Evolutionary conservation across 306 rosid species (phyloP).

Genomic region (Fagus crenata): DNA sequence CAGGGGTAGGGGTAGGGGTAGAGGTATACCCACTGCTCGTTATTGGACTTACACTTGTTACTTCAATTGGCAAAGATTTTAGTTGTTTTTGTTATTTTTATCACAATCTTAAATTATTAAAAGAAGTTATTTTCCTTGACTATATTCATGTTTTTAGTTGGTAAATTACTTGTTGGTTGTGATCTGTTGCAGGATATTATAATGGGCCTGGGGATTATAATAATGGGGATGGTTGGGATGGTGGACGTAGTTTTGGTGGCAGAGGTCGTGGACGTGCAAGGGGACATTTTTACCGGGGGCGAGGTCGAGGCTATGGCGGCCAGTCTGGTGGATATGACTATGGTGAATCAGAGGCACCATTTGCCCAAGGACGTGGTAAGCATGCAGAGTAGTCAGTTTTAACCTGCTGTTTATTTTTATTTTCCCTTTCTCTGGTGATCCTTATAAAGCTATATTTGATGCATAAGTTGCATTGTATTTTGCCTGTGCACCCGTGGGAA

Average conservation of each 20-base stretch:
- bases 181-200: conserved; percentile 48
- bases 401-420: not conserved
- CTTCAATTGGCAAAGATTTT: too few relatives aligned
- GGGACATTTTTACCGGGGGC: conserved; percentile 57
- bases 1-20: conserved; percentile 42
- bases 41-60: too few relatives aligned
- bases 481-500: too few relatives aligned
- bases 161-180: conserved; percentile 9
- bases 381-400: conserved; percentile 9
- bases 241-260: conserved; percentile 70
- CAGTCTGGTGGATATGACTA: conserved; percentile 58
- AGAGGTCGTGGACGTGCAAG: conserved; percentile 72
- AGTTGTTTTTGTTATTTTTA: too few relatives aligned
- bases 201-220: conserved; percentile 64
- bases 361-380: conserved; percentile 67
- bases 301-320: conserved; percentile 62
- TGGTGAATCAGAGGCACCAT: conserved; percentile 63
- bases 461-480: not conserved
- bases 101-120: too few relatives aligned
- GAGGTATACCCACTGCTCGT: conserved; percentile 42
- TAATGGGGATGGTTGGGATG: conserved; percentile 75
- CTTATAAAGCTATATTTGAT: not conserved
- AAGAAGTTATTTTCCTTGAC: too few relatives aligned
- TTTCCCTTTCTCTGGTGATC: not conserved
- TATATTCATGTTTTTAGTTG: not conserved